Base-by-base conservation (phyloP, 768 basidiomycete genomes). In the Lactifluus echinatus region DNA sequence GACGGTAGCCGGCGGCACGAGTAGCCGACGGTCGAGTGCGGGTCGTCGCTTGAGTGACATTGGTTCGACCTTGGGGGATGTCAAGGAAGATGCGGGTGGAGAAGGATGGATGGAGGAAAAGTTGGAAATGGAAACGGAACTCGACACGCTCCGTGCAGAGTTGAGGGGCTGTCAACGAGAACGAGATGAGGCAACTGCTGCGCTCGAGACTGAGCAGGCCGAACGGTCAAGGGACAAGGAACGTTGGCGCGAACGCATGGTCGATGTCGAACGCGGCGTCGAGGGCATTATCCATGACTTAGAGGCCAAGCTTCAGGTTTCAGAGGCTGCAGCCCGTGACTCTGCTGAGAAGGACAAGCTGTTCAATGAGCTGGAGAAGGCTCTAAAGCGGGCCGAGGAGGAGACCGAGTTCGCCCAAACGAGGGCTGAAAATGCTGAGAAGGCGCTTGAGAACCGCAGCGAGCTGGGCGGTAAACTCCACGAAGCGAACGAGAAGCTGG, bases 21-120 rank as follows among this genome's bases (percentile, higher is more conserved):
- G 66, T 42, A 70, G 74, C 59, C 70, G 73, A 48, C 59, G 67
- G 70, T 57, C 73, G 46, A 53, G 66, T 21, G 65, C 64, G 23
- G 75, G 71, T 17, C 67, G 79, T 53, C 73, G 87, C 24, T 63
- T 77, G 12, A 87, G 87, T 56, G 69, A 75, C 0, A 71, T 71
- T 2, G 80, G 79, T 6, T 75, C 74, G 1, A 70, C 74, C 1
- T 64, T 88, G 59, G 82, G 81, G 4, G 75, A 82, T 59, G 81
- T 88, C 1, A 75, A 75, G 39, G 88, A 89, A 64, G 83, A 86
- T 55, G 74, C 76, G 11, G 71, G 67, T 46, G 83, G 74, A 1
- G 87, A 89, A 62, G 79, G 74, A 11, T 87, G 85, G 85, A 71
- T 80, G 28, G 86, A 87, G 58, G 86, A 89, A 67, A 86, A 79